Conservation (phyloP, 495 filamentous ascomycete species). For the Bathelium albidoporum region DNA sequence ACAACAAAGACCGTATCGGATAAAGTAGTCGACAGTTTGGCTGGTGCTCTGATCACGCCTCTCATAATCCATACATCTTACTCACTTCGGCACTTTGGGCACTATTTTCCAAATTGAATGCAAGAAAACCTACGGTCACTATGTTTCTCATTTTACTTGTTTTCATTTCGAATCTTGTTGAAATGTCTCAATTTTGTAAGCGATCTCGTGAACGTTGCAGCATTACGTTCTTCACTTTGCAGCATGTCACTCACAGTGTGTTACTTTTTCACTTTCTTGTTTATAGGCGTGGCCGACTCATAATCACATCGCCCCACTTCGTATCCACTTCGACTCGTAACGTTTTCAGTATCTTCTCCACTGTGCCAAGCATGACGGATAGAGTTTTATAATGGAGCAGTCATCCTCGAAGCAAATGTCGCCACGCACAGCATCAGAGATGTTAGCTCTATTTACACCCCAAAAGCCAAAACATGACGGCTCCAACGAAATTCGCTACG, state of each 20-base stretch:
- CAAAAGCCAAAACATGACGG: background rate
- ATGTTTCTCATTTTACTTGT: too few relatives aligned
- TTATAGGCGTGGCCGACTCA: background rate
- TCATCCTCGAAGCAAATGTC: background rate
- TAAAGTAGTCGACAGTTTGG: too few relatives aligned
- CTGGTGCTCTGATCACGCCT: too few relatives aligned
- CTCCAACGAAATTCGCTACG: background rate
- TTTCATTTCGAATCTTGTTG: background rate
- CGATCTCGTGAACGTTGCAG: background rate
- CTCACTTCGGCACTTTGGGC: too few relatives aligned
- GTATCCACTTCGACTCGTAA: background rate
- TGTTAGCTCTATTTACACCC: background rate
- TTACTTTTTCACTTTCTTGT: background rate
- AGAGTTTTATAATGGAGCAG: background rate
- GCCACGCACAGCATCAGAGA: background rate
- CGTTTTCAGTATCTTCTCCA: background rate
- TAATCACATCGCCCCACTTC: background rate
- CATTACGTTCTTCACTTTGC: background rate
- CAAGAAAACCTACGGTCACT: too few relatives aligned
- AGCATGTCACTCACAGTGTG: background rate
- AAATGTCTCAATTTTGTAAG: background rate
- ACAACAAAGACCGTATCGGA: too few relatives aligned
- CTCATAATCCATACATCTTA: too few relatives aligned
- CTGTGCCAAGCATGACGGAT: background rate
- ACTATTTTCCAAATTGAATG: too few relatives aligned